Evolutionary conservation across 2,329 filamentous ascomycete species (phyloP).

Genomic region (Rhynchosporium secalis): DNA sequence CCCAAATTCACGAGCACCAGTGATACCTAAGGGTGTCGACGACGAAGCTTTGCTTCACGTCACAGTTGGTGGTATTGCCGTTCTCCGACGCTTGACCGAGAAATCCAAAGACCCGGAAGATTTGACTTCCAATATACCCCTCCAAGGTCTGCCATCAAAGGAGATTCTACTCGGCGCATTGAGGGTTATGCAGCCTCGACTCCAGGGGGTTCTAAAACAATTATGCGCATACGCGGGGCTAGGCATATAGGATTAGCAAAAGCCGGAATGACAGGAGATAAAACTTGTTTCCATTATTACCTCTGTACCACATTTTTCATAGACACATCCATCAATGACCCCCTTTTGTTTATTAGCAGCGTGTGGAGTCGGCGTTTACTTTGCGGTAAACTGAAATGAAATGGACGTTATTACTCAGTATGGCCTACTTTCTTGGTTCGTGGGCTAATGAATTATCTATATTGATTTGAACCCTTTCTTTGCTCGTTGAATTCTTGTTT

Average conservation of each 20-base stretch:
- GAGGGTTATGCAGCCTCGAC: conserved; percentile 61
- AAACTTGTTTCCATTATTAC: conserved; percentile 29
- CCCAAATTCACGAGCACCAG: conserved; percentile 41
- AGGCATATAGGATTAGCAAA: conserved; percentile 40
- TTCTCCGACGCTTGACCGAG: conserved; percentile 68
- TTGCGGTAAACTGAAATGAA: conserved; percentile 3
- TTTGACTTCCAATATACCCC: conserved; percentile 52
- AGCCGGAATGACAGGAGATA: background rate
- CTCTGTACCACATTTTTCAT: conserved; percentile 35
- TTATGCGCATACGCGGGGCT: conserved; percentile 63
- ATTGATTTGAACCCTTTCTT: background rate
- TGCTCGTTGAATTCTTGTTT: conserved; percentile 23
- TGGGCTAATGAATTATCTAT: conserved; percentile 15
- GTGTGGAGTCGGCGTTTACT: conserved; percentile 38
- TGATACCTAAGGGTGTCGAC: conserved; percentile 37
- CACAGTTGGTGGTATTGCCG: conserved; percentile 64
- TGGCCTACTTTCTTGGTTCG: conserved; percentile 16
- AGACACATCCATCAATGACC: conserved; percentile 38
- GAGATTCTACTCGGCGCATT: conserved; percentile 68
- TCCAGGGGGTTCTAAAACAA: conserved; percentile 67
- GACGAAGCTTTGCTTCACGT: conserved; percentile 48
- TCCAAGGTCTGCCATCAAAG: conserved; percentile 63
- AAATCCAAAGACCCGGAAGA: conserved; percentile 62
- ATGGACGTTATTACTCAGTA: conserved; percentile 27
- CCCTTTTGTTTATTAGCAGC: conserved; percentile 23